Evolutionary conservation across 2,329 filamentous ascomycete species (phyloP).

Genomic region (Clarireedia sp.): DNA sequence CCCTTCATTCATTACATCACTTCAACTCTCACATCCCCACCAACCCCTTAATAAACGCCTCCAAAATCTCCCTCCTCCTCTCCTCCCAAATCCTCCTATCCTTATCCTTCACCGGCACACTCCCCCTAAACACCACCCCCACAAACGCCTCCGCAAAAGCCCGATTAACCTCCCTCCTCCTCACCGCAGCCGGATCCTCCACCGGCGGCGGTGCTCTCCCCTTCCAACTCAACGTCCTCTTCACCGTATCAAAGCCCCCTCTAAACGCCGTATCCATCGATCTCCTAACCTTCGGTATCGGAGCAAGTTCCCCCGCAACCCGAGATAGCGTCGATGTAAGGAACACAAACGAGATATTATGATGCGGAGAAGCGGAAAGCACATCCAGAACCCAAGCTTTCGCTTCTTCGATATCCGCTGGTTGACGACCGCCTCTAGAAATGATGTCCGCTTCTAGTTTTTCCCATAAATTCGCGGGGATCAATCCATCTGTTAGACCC

Average conservation of each 20-base stretch:
- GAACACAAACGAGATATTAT: slow-evolving; percentile 87
- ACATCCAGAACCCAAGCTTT: slow-evolving; percentile 63
- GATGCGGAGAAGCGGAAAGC: slow-evolving; percentile 61
- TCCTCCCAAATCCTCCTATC: slow-evolving; percentile 55
- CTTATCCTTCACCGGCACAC: slow-evolving; percentile 37
- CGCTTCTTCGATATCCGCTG: slow-evolving; percentile 44
- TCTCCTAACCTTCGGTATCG: slow-evolving; percentile 27
- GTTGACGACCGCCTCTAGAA: slow-evolving; percentile 36
- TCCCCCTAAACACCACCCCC: slow-evolving; percentile 50
- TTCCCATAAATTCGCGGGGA: slow-evolving; percentile 63
- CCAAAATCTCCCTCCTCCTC: slow-evolving; percentile 57
- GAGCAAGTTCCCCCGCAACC: slow-evolving; percentile 46
- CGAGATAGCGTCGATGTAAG: slow-evolving; percentile 67
- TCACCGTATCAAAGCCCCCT: slow-evolving; percentile 20
- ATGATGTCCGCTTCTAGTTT: slow-evolving; percentile 52
- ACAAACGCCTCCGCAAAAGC: slow-evolving; percentile 60
- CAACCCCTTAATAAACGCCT: slow-evolving; percentile 47
- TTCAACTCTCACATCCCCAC: too few relatives aligned
- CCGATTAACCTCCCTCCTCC: slow-evolving; percentile 50
- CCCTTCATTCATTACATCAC: too few relatives aligned
- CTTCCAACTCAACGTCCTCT: slow-evolving; percentile 25
- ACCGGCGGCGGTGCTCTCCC: slow-evolving; percentile 25
- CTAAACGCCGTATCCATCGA: slow-evolving; percentile 12
- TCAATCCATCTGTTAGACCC: slow-evolving; percentile 70
- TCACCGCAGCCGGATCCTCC: slow-evolving; percentile 42